Base-by-base conservation (phyloP, 305 asterid species). In the Euphrasia arctica region DNA sequence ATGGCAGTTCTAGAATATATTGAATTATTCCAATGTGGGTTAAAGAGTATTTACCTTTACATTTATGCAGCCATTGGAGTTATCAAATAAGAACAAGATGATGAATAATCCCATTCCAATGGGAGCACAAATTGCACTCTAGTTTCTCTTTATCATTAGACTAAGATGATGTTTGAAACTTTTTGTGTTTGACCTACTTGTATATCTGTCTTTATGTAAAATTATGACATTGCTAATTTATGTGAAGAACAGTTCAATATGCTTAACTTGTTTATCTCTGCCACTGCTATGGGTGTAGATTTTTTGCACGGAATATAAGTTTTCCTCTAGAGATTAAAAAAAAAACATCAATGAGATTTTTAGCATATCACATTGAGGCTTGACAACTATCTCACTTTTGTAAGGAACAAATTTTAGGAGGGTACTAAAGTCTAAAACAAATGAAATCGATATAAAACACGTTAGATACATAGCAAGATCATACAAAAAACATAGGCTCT, bases 51-150 rank as follows among this genome's bases (percentile, higher is more conserved):
- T 49, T 15, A 49, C 14, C 13, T 15, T 50, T 31, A 9, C 7
- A 7, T 50, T 63, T 13, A 31, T 52, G 68, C 68, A 64, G 68
- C 51, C 15, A 64, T 15, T 32, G n/a, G 49, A 47, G 12, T 32
- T 27, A 18, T 50, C 49, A 52, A 52, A 29, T 48, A 63, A 10
- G 51, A 8, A 32, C 58, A 63, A 63, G 68, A 50, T 31, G 32
- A 18, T 32, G 50, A 15, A 9, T 12, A 27, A 13, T 25, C 18
- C 36, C 59, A 54, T 11, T 14, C 39, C 36, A 54, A 54, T 11
- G 59, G 39, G 59, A 22, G 6, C 59, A 3, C 5, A 54, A 14
- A n/a, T 6, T 22, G 48, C 32, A 32, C n/a, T 49, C 31, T 29
- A 5, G n/a, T 27, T 15, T 49, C 2, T 28, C 25, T 32, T 22